These are phyloP conservation scores for Penicillium taxi DNA, from an alignment of 495 filamentous ascomycete species.

Conservation along the genomic window DNA sequence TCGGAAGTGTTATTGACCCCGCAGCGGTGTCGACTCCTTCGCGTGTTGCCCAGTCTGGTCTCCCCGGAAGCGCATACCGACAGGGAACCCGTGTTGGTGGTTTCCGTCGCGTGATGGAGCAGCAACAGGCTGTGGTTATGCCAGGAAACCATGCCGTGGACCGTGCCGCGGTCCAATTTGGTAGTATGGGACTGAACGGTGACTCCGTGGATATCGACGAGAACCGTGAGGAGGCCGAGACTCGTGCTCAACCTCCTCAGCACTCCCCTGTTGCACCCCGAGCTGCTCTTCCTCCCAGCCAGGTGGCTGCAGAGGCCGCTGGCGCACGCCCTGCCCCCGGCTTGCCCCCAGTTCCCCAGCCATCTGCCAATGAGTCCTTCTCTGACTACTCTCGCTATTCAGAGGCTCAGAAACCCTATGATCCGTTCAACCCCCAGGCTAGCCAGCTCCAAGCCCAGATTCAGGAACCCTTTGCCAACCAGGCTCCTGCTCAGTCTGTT, in stretches of 20 bases:
- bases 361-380: slow-evolving; percentile 42
- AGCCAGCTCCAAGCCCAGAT: slow-evolving; percentile 56
- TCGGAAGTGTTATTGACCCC: slow-evolving; percentile 74
- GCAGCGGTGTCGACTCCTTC: slow-evolving; percentile 50
- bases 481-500: slow-evolving; percentile 43
- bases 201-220: slow-evolving; percentile 76
- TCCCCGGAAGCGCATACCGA: slow-evolving; percentile 67
- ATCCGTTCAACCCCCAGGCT: slow-evolving; percentile 74
- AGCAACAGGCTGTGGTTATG: slow-evolving; percentile 97
- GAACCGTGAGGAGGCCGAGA: slow-evolving; percentile 91
- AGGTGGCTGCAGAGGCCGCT: slow-evolving; percentile 47
- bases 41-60: slow-evolving; percentile 57
- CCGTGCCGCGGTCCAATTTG: slow-evolving; percentile 91
- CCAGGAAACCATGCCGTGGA: slow-evolving; percentile 96
- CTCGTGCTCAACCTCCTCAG: slow-evolving; percentile 85
- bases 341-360: slow-evolving; percentile 58
- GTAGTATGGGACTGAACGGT: slow-evolving; percentile 86
- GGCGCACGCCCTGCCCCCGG: slow-evolving; percentile 60
- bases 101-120: slow-evolving; percentile 77
- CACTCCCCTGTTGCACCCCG: slow-evolving; percentile 90
- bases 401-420: slow-evolving; percentile 74
- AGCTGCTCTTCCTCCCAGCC: slow-evolving; percentile 78
- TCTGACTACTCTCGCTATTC: slow-evolving; percentile 61
- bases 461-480: slow-evolving; percentile 50
- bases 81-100: slow-evolving; percentile 66